A percentile compares a stretch with the other conserved stretches of the same genome.
Conservation (phyloP, 169 alveolate species). For the Neospora caninum region DNA sequence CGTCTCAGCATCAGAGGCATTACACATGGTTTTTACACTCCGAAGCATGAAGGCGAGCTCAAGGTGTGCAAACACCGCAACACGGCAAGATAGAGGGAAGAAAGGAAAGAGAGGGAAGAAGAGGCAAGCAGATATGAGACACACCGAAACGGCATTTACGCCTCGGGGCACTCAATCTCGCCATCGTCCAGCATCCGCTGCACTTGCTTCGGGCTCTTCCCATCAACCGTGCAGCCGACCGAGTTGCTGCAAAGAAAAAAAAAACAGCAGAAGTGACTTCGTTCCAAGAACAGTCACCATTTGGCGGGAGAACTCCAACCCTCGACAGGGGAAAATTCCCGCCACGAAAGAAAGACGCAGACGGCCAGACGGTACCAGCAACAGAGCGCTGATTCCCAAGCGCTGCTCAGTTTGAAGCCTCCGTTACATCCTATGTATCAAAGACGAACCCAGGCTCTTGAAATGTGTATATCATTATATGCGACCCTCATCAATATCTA, state of each 20-base stretch:
- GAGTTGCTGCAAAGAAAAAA: slow-evolving; percentile 79
- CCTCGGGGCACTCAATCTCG: slow-evolving; percentile 65
- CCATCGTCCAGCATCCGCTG: slow-evolving; percentile 77
- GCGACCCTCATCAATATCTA: too few relatives aligned
- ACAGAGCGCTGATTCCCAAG: too few relatives aligned
- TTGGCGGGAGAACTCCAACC: too few relatives aligned
- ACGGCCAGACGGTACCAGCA: too few relatives aligned
- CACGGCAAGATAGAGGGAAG: not conserved
- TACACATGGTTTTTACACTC: not conserved
- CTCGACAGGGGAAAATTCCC: too few relatives aligned
- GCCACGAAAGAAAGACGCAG: too few relatives aligned
- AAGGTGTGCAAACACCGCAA: not conserved
- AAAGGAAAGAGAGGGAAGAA: not conserved
- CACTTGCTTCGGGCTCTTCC: slow-evolving; percentile 92
- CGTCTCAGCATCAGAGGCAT: not conserved
- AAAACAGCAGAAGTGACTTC: not conserved
- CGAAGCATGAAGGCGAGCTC: not conserved
- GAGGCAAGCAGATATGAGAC: not conserved
- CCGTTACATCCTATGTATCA: too few relatives aligned
- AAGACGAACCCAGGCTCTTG: too few relatives aligned
- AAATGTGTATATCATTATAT: too few relatives aligned
- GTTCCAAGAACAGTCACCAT: not conserved
- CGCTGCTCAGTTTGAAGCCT: too few relatives aligned
- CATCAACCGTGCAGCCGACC: slow-evolving; percentile 97
- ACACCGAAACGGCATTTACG: not conserved